phyloP scores from a whole-genome alignment of 768 basidiomycete genomes.

The Coprinopsis cinerea region DNA sequence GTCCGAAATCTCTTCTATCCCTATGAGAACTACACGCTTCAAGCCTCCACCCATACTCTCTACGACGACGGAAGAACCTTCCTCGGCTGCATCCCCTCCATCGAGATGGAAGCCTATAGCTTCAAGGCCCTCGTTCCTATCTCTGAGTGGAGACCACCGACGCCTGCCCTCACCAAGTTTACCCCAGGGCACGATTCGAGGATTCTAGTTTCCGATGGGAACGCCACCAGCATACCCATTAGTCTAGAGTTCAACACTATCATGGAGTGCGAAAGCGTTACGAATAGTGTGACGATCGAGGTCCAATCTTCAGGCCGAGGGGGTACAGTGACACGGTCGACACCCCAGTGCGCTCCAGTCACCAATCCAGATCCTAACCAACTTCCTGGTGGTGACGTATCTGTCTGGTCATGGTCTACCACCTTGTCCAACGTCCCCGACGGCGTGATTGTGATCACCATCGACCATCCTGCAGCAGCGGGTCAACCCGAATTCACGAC shows the following conservation, averaged over 20 bases:
- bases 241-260: constrained; percentile 69
- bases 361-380: constrained; percentile 40
- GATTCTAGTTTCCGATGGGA: constrained; percentile 31
- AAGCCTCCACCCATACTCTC: constrained; percentile 62
- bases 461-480: constrained; percentile 47
- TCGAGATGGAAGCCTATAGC: constrained; percentile 69
- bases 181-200: constrained; percentile 84
- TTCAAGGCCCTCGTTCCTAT: constrained; percentile 78
- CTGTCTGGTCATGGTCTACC: constrained; percentile 68
- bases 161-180: constrained; percentile 74
- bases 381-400: constrained; percentile 50
- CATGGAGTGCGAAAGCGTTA: constrained; percentile 74
- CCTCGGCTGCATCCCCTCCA: constrained; percentile 62
- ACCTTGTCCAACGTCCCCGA: constrained; percentile 74
- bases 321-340: constrained; percentile 45
- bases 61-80: constrained; percentile 54
- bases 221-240: constrained; percentile 59
- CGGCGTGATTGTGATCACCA: constrained; percentile 70
- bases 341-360: constrained; percentile 44
- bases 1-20: constrained; percentile 79
- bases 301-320: constrained; percentile 66
- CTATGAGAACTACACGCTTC: constrained; percentile 71
- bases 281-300: constrained; percentile 55
- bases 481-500: constrained; percentile 30
- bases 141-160: constrained; percentile 61